Percentiles rank a stretch among this genome's conserved stretches.
phyloP scores from a whole-genome alignment of 192 early-diverging fungal species.

The Coemansia sp. region DNA sequence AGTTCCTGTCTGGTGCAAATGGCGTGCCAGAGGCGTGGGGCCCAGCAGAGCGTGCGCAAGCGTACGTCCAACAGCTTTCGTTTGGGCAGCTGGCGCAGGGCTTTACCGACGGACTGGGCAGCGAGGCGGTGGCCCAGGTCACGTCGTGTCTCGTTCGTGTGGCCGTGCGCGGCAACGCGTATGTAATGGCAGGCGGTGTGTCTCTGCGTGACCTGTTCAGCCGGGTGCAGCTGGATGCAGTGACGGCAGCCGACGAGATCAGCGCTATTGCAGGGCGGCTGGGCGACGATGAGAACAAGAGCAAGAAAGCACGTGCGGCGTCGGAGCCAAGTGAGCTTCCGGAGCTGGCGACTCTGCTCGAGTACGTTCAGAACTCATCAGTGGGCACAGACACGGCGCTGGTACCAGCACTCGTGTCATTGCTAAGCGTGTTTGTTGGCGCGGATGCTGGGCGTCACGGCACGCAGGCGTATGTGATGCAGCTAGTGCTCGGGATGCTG shows the following conservation, averaged over 20 bases:
- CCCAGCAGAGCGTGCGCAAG: constrained; percentile 7
- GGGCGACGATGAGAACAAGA: constrained; percentile 20
- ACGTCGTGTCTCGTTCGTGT: constrained; percentile 31
- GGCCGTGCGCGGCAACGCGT: constrained; percentile 24
- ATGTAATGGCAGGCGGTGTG: constrained; percentile 15
- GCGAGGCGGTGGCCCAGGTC: constrained; percentile 3
- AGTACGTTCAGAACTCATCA: constrained; percentile 69
- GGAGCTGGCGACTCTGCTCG: constrained; percentile 67
- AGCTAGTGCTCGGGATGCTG: constrained; percentile 74
- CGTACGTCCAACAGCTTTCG: constrained; percentile 44
- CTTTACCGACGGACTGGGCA: constrained; percentile 19
- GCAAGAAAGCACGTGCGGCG: constrained; percentile 18
- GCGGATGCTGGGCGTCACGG: constrained; percentile 14
- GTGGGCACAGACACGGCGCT: constrained; percentile 55
- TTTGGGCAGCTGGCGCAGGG: constrained; percentile 26
- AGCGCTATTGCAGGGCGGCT: constrained; percentile 19
- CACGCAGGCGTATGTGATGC: constrained; percentile 78
- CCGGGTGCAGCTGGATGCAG: constrained; percentile 29
- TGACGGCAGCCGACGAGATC: constrained; percentile 25
- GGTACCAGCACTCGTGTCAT: constrained; percentile 68
- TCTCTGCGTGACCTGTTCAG: constrained; percentile 35
- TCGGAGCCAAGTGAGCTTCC: constrained; percentile 42
- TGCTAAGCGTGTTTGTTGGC: constrained; percentile 64
- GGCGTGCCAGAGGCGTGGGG: constrained; percentile 3
- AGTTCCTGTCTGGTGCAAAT: constrained; percentile 16